Evolutionary conservation across 2,329 filamentous ascomycete genomes (phyloP), one percentile per base, ranked within the genome.

Genomic region (Dendrostoma leiphaemia): DNA sequence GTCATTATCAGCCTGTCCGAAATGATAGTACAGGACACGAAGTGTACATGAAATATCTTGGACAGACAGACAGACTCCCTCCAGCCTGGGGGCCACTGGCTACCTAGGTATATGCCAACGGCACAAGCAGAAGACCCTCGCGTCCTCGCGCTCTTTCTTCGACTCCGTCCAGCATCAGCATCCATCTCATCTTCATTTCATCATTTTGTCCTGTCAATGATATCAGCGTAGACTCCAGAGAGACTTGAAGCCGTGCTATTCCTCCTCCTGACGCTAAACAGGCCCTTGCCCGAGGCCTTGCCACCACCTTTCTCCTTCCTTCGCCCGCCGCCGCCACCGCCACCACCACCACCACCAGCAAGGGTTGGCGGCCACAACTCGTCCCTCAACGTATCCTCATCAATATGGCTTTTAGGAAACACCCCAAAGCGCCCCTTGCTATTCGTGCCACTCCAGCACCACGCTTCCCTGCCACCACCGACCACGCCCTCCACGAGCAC

Each of bases 391-490:
- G 48, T 52, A 1, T 15, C 45, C 23, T 56, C 48, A 7, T 53
- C 53, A 13, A 52, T 29, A 15, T 51, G 53, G 31, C 48, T 53
- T 59, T 54, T 60, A 5, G 69, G 69, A 35, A 71, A 71, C 6
- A 70, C 61, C 7, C 69, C 69, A 24, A 63, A 63, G 26, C 60
- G 62, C n/a, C 69, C 69, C 44, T 66, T 69, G 45, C 60, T 63
- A 49, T 69, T 69, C 19, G 65, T 69, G 9, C 69, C 69, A 17
- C 62, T 65, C 69, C 69, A 71, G 54, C 66, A 69, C 69, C 69
- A 71, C 48, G 67, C 65, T 51, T 69, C 66, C 3, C 62, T 61
- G 23, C 52, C 52, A 7, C 46, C 46, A 2, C 46, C 46, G 1
- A 24, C 40, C 12, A n/a, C 32, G 1, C 34, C 46, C 50, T 69